Evolutionary conservation across 352 stramenopile genomes (phyloP).

Genomic region (Pythium phragmitis): DNA sequence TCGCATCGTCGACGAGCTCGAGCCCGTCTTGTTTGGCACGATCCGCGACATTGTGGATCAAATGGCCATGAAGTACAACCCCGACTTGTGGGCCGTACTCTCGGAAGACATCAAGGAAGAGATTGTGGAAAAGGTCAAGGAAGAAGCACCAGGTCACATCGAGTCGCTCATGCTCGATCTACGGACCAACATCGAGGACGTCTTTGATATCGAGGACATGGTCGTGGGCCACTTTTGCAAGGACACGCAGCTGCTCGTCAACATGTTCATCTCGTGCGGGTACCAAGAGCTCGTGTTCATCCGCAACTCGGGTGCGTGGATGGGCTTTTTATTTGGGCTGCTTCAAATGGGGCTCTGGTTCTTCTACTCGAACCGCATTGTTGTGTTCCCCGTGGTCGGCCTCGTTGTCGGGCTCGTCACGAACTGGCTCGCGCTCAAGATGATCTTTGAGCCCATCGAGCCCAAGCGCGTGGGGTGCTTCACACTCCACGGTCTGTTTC

Average conservation of each 20-base stretch:
- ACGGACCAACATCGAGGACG: conserved; percentile 92
- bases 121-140: conserved; percentile 94
- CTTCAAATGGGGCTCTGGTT: conserved; percentile 91
- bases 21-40: conserved; percentile 89
- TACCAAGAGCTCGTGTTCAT: conserved; percentile 93
- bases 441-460: conserved; percentile 91
- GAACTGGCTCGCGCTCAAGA: conserved; percentile 94
- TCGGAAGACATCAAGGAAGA: conserved; percentile 82
- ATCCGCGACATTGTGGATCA: conserved; percentile 86
- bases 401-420: conserved; percentile 95
- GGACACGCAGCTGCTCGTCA: conserved; percentile 94
- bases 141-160: conserved; percentile 90
- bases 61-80: conserved; percentile 88
- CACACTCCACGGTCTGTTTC: conserved; percentile 94
- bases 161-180: conserved; percentile 94
- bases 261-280: conserved; percentile 93
- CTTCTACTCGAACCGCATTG: conserved; percentile 73
- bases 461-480: conserved; percentile 75
- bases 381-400: conserved; percentile 89
- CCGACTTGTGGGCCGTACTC: conserved; percentile 75
- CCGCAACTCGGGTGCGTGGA: conserved; percentile 88
- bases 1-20: conserved; percentile 89
- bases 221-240: conserved; percentile 92
- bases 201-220: conserved; percentile 96
- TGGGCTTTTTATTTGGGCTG: conserved; percentile 87